Conservation (phyloP, 805 yeast species). For the Ogataea glucozyma region DNA sequence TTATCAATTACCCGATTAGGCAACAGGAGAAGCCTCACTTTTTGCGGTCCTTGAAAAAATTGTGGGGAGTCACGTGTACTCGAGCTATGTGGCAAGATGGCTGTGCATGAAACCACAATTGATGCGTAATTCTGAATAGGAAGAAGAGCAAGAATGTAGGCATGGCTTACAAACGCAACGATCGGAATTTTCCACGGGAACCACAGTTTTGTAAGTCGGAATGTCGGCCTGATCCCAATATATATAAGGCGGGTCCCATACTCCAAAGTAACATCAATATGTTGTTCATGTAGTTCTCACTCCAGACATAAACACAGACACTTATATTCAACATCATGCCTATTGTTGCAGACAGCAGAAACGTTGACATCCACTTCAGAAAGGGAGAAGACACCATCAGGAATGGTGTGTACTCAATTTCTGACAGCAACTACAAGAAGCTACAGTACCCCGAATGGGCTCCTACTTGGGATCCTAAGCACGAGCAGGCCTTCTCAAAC, state of each 20-base stretch:
- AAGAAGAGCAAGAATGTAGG: not conserved
- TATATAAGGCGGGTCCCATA: constrained; percentile 7
- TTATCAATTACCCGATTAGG: constrained; percentile 2
- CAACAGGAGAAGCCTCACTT: constrained; percentile 1
- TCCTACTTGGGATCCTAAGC: constrained; percentile 68
- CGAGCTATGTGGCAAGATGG: not conserved
- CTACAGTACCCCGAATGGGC: constrained; percentile 54
- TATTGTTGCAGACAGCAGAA: constrained; percentile 19
- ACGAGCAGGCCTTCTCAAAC: constrained; percentile 40
- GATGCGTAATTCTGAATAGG: not conserved
- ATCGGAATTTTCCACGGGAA: not conserved
- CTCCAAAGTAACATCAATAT: too few species aligned
- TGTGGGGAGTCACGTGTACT: constrained; percentile 1
- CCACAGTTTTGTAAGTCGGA: constrained; percentile 1
- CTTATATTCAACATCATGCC: constrained; percentile 8
- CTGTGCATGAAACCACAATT: not conserved
- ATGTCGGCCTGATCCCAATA: not conserved
- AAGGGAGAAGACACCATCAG: constrained; percentile 52
- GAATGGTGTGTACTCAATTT: constrained; percentile 49
- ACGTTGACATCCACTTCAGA: constrained; percentile 46
- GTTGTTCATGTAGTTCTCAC: too few species aligned
- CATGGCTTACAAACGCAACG: not conserved
- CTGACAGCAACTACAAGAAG: constrained; percentile 40
- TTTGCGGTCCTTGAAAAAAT: not conserved
- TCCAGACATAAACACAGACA: not conserved